These are phyloP conservation scores for Rhizophora apiculata DNA, from an alignment of 345 rosid species.

Conservation along the genomic window DNA sequence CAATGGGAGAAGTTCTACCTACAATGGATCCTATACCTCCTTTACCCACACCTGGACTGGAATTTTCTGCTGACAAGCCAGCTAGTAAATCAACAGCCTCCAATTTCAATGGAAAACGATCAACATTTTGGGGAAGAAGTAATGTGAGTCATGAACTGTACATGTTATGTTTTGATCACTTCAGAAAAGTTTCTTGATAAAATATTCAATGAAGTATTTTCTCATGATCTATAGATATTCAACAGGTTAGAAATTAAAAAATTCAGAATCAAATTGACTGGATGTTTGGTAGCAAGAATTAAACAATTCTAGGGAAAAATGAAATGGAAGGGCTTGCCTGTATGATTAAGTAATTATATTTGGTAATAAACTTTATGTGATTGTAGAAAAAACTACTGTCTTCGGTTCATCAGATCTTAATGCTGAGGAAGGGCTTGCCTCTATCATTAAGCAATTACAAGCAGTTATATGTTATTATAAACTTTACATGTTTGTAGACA, in stretches of 20 bases:
- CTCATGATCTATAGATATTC: too few relatives aligned
- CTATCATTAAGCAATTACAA: neutral
- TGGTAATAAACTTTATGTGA: neutral
- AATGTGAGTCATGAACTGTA: constrained; percentile 47
- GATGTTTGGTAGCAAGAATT: too few relatives aligned
- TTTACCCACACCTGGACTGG: constrained; percentile 50
- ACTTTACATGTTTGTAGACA: neutral
- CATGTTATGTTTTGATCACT: neutral
- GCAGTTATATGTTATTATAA: neutral
- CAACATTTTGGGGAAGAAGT: constrained; percentile 93
- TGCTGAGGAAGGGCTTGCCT: neutral
- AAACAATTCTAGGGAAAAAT: too few relatives aligned
- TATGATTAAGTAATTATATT: neutral
- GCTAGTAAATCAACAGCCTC: constrained; percentile 58
- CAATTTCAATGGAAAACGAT: constrained; percentile 51
- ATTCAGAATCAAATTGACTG: too few relatives aligned
- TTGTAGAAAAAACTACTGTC: too few relatives aligned
- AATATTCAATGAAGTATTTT: too few relatives aligned
- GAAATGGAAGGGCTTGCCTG: neutral
- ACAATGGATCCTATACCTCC: constrained; percentile 55
- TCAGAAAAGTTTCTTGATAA: too few relatives aligned
- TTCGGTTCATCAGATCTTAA: neutral
- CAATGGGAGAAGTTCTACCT: constrained; percentile 72
- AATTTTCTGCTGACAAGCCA: constrained; percentile 59
- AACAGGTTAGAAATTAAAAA: too few relatives aligned